A percentile compares a stretch with the other conserved stretches of the same genome.
phyloP scores from a whole-genome alignment of 2,329 filamentous ascomycete species.

The Orbilia quercus region DNA sequence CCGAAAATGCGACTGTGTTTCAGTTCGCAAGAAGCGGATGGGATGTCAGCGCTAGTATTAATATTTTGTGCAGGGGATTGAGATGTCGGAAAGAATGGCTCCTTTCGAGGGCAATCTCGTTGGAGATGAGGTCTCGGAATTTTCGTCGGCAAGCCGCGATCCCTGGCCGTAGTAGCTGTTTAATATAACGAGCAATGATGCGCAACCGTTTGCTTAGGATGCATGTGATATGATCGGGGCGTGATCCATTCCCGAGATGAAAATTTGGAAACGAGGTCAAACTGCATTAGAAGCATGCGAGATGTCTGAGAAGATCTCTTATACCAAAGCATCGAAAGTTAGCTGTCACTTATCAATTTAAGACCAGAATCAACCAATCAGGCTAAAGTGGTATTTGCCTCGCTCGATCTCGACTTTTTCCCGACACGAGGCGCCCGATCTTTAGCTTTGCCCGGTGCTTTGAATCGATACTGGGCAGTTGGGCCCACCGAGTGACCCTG shows the following conservation, averaged over 20 bases:
- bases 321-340: too few relatives aligned
- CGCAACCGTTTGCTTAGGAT: not conserved
- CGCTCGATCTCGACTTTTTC: not conserved
- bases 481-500: conserved; percentile 24
- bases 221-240: conserved; percentile 4
- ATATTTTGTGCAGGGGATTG: not conserved
- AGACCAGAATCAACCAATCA: too few relatives aligned
- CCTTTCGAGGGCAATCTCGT: not conserved
- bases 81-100: conserved; percentile 4
- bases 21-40: not conserved
- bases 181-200: not conserved
- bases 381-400: too few relatives aligned
- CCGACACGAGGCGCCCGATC: not conserved
- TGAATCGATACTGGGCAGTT: conserved; percentile 23
- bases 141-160: conserved; percentile 23
- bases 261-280: too few relatives aligned
- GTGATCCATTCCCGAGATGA: too few relatives aligned
- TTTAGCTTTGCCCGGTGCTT: conserved; percentile 12
- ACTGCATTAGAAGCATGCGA: too few relatives aligned
- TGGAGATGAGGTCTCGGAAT: conserved; percentile 6
- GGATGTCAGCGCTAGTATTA: too few relatives aligned
- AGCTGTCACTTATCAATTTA: too few relatives aligned
- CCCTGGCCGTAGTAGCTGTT: not conserved
- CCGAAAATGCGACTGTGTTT: conserved; percentile 11
- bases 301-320: too few relatives aligned